Evolutionary conservation across 352 stramenopile genomes (phyloP).

Genomic region (Aphanomyces invadans): DNA sequence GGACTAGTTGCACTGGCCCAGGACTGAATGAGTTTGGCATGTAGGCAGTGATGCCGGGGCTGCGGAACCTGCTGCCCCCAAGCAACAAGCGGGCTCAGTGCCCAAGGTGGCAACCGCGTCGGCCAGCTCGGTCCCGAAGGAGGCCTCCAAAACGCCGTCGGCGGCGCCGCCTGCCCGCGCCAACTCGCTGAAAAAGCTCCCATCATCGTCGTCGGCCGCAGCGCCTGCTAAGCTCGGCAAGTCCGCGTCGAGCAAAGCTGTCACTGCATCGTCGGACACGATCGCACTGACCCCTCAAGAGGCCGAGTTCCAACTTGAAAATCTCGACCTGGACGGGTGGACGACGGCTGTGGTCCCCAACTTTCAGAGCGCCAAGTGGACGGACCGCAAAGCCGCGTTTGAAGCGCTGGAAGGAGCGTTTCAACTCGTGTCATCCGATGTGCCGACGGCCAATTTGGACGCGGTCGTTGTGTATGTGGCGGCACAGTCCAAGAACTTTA

Average conservation of each 20-base stretch:
- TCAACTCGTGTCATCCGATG: constrained; percentile 37
- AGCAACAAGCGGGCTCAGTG: constrained; percentile 9
- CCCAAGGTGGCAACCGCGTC: not conserved
- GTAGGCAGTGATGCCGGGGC: not conserved
- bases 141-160: constrained; percentile 31
- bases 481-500: constrained; percentile 79
- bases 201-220: not conserved
- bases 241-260: too few relatives aligned
- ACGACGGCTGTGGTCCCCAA: constrained; percentile 35
- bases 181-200: constrained; percentile 34
- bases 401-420: constrained; percentile 58
- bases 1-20: too few relatives aligned
- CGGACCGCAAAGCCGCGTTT: constrained; percentile 69
- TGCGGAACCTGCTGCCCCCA: not conserved
- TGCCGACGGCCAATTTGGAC: constrained; percentile 62
- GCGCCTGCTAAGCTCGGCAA: too few relatives aligned
- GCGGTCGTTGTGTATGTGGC: constrained; percentile 62
- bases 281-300: constrained; percentile 39
- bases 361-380: constrained; percentile 73
- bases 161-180: constrained; percentile 40
- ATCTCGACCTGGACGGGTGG: constrained; percentile 60
- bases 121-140: constrained; percentile 3
- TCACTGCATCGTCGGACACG: constrained; percentile 13
- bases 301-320: constrained; percentile 45
- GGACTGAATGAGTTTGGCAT: too few relatives aligned